phyloP scores from a whole-genome alignment of 169 alveolate genomes.

The Plasmodium yoelii region DNA sequence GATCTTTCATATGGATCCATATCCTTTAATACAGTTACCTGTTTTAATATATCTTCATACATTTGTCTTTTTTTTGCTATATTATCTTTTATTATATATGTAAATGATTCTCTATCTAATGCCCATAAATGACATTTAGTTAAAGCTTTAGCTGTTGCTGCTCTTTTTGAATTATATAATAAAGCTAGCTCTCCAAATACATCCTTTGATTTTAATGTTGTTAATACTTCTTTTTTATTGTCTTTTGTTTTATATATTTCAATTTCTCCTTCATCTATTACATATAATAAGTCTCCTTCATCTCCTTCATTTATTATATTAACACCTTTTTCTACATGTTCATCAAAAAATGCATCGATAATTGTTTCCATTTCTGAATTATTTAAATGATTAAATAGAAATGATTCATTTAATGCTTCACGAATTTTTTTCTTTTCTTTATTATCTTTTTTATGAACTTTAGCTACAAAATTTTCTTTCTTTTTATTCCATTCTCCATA shows the following conservation, averaged over 20 bases:
- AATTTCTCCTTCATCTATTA: conserved; percentile 93
- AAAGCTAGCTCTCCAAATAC: conserved; percentile 98
- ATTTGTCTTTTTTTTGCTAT: conserved; percentile 94
- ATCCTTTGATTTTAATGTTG: conserved; percentile 92
- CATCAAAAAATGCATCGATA: conserved; percentile 92
- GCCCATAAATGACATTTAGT: conserved; percentile 92
- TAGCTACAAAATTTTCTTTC: conserved; percentile 87
- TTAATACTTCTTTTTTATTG: conserved; percentile 79
- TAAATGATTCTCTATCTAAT: conserved; percentile 95
- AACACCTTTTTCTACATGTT: conserved; percentile 82
- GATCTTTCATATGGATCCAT: conserved; percentile 95
- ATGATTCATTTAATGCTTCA: conserved; percentile 83
- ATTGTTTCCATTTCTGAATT: conserved; percentile 87
- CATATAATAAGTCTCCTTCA: conserved; percentile 93
- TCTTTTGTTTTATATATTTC: conserved; percentile 90
- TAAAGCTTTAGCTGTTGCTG: conserved; percentile 95
- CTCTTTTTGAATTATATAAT: conserved; percentile 96
- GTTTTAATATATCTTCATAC: conserved; percentile 91
- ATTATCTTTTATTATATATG: conserved; percentile 95
- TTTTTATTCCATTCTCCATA: conserved; percentile 93
- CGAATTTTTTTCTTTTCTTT: conserved; percentile 87
- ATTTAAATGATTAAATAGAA: conserved; percentile 88
- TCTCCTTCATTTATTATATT: conserved; percentile 96
- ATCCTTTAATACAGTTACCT: conserved; percentile 90
- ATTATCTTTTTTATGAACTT: conserved; percentile 86